These are phyloP conservation scores for Polyporus arcularius DNA, from an alignment of 768 basidiomycete genomes.

Conservation along the genomic window DNA sequence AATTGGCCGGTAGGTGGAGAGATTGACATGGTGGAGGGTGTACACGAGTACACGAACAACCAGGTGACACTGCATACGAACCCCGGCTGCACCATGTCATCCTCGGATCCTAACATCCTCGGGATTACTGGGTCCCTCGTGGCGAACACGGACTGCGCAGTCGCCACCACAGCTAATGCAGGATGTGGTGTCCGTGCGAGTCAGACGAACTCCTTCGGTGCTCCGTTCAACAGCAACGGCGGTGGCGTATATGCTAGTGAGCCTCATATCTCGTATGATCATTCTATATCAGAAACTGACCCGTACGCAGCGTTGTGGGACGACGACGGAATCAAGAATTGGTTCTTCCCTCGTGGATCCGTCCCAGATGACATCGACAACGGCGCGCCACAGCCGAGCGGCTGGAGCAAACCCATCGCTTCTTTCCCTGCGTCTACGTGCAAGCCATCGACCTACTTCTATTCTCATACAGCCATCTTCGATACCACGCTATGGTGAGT, in stretches of 20 bases:
- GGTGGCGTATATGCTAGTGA: conserved; percentile 91
- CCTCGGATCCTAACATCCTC: conserved; percentile 46
- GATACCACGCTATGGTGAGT: conserved; percentile 83
- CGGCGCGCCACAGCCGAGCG: conserved; percentile 70
- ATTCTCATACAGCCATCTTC: conserved; percentile 75
- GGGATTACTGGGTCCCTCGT: conserved; percentile 66
- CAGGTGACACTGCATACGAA: conserved; percentile 83
- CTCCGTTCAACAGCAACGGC: conserved; percentile 78
- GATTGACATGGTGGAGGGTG: conserved; percentile 86
- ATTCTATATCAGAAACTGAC: not conserved
- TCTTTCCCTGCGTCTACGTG: conserved; percentile 77
- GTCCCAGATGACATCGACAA: conserved; percentile 78
- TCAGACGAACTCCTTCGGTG: conserved; percentile 70
- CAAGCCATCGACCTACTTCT: conserved; percentile 78
- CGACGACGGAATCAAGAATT: conserved; percentile 70
- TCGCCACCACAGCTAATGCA: conserved; percentile 65
- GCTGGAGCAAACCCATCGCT: conserved; percentile 79
- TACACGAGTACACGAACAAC: conserved; percentile 77
- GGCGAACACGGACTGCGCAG: conserved; percentile 72
- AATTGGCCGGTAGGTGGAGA: conserved; percentile 72
- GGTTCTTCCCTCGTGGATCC: conserved; percentile 75
- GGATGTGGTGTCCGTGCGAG: conserved; percentile 80
- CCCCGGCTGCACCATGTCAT: conserved; percentile 65
- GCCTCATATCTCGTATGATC: conserved; percentile 32
- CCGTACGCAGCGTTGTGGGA: conserved; percentile 71